Conservation (phyloP, 495 filamentous ascomycete genomes). For the Rhypophila decipiens region DNA sequence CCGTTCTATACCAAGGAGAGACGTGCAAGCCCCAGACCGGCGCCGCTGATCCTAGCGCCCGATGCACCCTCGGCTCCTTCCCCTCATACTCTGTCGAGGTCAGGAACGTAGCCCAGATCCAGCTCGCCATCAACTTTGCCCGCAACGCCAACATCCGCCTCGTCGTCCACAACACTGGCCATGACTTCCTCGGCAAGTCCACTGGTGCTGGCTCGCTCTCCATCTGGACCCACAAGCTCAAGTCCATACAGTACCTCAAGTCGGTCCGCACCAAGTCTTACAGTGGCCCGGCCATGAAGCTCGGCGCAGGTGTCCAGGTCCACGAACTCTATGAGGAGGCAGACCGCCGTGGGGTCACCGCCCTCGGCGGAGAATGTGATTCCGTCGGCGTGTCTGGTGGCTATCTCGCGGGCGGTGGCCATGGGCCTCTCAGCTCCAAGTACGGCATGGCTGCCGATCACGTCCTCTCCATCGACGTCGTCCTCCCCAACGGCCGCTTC, state of each 20-base stretch:
- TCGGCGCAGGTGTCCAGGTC: slow-evolving; percentile 53
- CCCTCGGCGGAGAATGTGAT: slow-evolving; percentile 44
- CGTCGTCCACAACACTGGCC: slow-evolving; percentile 63
- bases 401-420: slow-evolving; percentile 50
- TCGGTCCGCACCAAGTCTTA: slow-evolving; percentile 24
- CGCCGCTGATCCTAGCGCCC: slow-evolving; percentile 44
- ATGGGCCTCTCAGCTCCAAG: slow-evolving; percentile 34
- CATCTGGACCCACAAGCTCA: slow-evolving; percentile 56
- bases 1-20: slow-evolving; percentile 40
- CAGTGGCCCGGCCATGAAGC: slow-evolving; percentile 45
- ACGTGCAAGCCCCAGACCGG: slow-evolving; percentile 39
- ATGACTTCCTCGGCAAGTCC: slow-evolving; percentile 49
- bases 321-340: slow-evolving; percentile 44
- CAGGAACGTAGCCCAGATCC: slow-evolving; percentile 50
- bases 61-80: slow-evolving; percentile 55
- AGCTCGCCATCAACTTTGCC: slow-evolving; percentile 58
- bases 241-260: slow-evolving; percentile 18
- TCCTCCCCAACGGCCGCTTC: slow-evolving; percentile 49
- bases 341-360: slow-evolving; percentile 38
- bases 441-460: slow-evolving; percentile 50
- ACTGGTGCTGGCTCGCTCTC: slow-evolving; percentile 46
- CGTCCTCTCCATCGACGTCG: slow-evolving; percentile 47
- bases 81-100: slow-evolving; percentile 53
- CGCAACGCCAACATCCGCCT: slow-evolving; percentile 51
- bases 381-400: slow-evolving; percentile 47